Conservation (phyloP, 768 basidiomycete genomes). For the Dentipellis sp. region DNA sequence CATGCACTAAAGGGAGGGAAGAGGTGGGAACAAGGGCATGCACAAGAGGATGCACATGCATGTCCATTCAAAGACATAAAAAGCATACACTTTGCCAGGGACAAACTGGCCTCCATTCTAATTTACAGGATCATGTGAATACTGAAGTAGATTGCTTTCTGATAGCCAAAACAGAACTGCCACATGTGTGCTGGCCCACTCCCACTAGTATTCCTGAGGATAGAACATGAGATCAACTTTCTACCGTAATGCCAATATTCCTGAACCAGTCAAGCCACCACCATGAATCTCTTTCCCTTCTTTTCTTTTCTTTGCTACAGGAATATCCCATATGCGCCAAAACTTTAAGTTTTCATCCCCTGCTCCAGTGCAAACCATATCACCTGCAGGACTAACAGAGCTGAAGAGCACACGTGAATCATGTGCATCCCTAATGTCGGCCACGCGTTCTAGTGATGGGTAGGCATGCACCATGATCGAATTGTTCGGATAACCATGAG, state of each 20-base stretch:
- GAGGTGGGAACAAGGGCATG: too few relatives aligned
- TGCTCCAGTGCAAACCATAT: conserved; percentile 85
- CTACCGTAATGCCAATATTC: conserved; percentile 29
- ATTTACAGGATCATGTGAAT: too few relatives aligned
- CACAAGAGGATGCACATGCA: too few relatives aligned
- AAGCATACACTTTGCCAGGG: too few relatives aligned
- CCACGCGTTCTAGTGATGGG: conserved; percentile 74
- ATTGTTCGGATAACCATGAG: conserved; percentile 92
- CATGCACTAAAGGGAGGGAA: too few relatives aligned
- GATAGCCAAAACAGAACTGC: too few relatives aligned
- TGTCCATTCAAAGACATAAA: too few relatives aligned
- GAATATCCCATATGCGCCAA: conserved; percentile 79
- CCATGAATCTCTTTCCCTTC: conserved; percentile 27
- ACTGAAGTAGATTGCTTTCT: too few relatives aligned
- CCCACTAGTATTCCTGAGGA: background rate
- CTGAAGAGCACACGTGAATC: conserved; percentile 86
- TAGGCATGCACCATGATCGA: conserved; percentile 77
- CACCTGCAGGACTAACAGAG: conserved; percentile 79
- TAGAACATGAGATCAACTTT: background rate
- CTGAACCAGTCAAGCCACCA: conserved; percentile 16
- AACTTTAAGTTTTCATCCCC: conserved; percentile 97
- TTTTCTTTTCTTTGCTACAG: conserved; percentile 44
- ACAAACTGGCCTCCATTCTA: too few relatives aligned
- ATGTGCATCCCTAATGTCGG: conserved; percentile 86
- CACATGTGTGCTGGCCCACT: too few relatives aligned